Base-by-base conservation (phyloP, 2,329 filamentous ascomycete genomes). In the Geosmithia putterillii region DNA sequence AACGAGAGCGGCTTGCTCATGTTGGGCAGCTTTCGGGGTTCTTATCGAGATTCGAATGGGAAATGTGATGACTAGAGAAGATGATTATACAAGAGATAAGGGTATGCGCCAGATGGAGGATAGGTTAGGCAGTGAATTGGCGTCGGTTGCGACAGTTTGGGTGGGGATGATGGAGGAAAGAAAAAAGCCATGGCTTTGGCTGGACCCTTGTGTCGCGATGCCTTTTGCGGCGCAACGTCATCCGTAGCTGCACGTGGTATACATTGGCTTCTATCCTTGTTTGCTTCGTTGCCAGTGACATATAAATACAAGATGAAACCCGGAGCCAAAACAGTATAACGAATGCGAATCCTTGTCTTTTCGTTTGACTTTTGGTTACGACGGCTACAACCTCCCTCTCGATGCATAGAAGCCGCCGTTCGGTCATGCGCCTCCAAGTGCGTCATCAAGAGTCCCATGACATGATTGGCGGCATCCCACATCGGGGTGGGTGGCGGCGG, bases 1-100 rank as follows among this genome's bases (percentile, higher is more conserved):
- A 70, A 71, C 35, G 67, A 65, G 19, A 73, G 51, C 19, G 67
- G 65, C 46, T 69, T 72, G 56, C 63, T 69, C 68, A 72, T 73
- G 40, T 6, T 39, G 37, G 37, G 37, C 37, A 14, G 3, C 15
- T 20, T 9, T 32, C 28, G 10, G 28, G 10, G 28, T 32, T 32
- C 28, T n/a, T n/a, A n/a, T n/a, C n/a, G n/a, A n/a, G 28, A 3
- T 32, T 32, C 28, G 28, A 14, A 12, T 32, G 10, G 28, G 5
- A 12, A 12, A 14, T 9, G 15, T 4, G 10, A 32, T 9, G 15
- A 12, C 7, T 25, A 7, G 23, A 25, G 23, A 25, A 10, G 23
- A 7, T 25, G 23, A 10, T 6, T 7, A 25, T 7, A 25, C 10
- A 32, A 7, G 28, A 32, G 28, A 32, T 4, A 32, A 32, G 15